Evolutionary conservation across 192 early-diverging fungal genomes (phyloP), one percentile per base, ranked within the genome.

Genomic region (Thamnidium elegans): DNA sequence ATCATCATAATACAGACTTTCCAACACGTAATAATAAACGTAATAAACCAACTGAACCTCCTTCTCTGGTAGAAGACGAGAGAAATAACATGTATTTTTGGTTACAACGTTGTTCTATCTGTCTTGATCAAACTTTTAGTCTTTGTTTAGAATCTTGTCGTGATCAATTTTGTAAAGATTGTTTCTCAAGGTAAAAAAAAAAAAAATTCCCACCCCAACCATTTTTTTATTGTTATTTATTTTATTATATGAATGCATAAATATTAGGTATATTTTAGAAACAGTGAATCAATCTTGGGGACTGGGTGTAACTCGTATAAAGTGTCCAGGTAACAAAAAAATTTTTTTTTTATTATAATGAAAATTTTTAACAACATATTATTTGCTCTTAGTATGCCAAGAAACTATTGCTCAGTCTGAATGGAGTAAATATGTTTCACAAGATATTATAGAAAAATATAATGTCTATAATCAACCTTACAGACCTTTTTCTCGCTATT

Each of bases 261-360:
- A 34, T n/a, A 47, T 13, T 44, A 71, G 69, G 7, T 84, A 84
- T 65, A 75, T 82, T 23, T 78, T 78, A 56, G 83, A 81, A 59
- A 78, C 78, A n/a, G 83, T 84, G 34, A 71, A 72, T 36, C 73
- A 72, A 63, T 85, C 83, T 4, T 85, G 83, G 83, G 83, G 83
- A 23, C 64, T 85, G 11, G 66, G 76, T 53, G 68, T 81, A 11
- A 81, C 83, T 17, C 67, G 79, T 45, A 82, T 85, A 44, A 77
- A 81, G 54, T 85, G 83, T 60, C 83, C 83, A 62, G 68, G 68
- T 70, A 63, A 62, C 31, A 20, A 19, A 45, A 47, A 31, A 55
- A 23, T 48, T 17, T 14, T 30, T 17, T n/a, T 23, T 30, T 52
- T 30, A 3, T 32, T 23, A 4, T 2, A 10, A 46, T 58, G 19